Evolutionary conservation across 1,284 basidiomycete species (phyloP).

Genomic region (Quambalaria eucalypti): DNA sequence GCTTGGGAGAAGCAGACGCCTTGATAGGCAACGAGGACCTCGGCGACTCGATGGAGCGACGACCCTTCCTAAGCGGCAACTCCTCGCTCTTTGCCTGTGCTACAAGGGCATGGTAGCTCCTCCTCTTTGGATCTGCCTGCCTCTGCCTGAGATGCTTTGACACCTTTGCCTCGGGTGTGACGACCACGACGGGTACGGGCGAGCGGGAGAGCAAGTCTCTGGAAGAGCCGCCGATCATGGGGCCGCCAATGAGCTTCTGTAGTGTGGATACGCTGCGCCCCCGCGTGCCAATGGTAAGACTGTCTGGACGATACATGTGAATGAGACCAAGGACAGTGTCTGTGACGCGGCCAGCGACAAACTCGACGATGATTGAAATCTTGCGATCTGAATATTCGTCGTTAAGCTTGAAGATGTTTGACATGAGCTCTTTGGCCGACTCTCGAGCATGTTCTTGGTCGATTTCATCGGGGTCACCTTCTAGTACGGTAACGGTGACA

Average conservation of each 20-base stretch:
- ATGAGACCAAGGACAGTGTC: constrained; percentile 69
- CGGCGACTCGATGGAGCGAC: no score
- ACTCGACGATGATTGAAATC: constrained; percentile 87
- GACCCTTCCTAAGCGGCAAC: constrained; percentile 28
- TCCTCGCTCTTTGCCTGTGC: constrained; percentile 14
- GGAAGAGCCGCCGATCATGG: constrained; percentile 36
- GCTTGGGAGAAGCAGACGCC: not conserved
- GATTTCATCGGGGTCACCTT: constrained; percentile 60
- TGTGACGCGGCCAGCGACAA: constrained; percentile 80
- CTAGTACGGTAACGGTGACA: constrained; percentile 80
- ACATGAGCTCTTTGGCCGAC: constrained; percentile 75
- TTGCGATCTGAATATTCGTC: constrained; percentile 67
- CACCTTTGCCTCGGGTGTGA: constrained; percentile 42
- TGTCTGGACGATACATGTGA: constrained; percentile 88
- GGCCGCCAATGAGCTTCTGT: constrained; percentile 42
- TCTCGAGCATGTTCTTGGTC: constrained; percentile 72
- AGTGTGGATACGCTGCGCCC: constrained; percentile 51
- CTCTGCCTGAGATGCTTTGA: constrained; percentile 43
- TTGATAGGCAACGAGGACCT: no score
- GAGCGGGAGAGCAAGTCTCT: constrained; percentile 36
- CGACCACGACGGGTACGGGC: constrained; percentile 46
- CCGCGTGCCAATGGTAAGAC: constrained; percentile 81
- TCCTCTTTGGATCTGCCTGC: constrained; percentile 38
- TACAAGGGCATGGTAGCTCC: constrained; percentile 40
- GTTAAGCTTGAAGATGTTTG: constrained; percentile 70